Evolutionary conservation across 2,329 filamentous ascomycete species (phyloP).

Genomic region (Volutella citrinella): DNA sequence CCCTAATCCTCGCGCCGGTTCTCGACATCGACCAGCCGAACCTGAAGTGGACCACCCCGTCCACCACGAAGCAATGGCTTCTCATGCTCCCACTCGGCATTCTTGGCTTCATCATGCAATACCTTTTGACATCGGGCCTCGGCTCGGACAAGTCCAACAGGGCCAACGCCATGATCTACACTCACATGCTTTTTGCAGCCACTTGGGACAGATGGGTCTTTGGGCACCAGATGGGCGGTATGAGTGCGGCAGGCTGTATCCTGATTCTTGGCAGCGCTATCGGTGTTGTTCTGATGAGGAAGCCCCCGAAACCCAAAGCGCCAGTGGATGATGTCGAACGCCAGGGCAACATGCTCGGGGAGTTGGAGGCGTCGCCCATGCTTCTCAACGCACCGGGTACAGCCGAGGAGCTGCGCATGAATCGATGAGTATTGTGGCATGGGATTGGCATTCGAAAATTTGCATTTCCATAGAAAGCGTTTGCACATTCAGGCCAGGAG

Average conservation of each 20-base stretch:
- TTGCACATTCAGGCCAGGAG: no score
- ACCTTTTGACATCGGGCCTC: constrained; percentile 75
- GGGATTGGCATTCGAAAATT: no score
- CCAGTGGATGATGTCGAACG: constrained; percentile 33
- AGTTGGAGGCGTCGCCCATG: constrained; percentile 40
- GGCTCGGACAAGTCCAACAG: constrained; percentile 64
- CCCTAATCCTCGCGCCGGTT: constrained; percentile 52
- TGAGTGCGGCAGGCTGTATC: constrained; percentile 49
- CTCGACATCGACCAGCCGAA: constrained; percentile 44
- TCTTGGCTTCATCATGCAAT: constrained; percentile 82
- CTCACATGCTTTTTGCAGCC: constrained; percentile 55
- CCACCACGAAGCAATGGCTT: constrained; percentile 55
- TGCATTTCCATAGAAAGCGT: no score
- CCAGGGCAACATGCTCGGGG: constrained; percentile 26
- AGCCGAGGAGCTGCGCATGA: constrained; percentile 17
- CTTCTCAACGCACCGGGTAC: constrained; percentile 30
- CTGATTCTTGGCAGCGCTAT: constrained; percentile 53
- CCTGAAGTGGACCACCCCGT: constrained; percentile 41
- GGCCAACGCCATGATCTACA: constrained; percentile 57
- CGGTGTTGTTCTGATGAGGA: constrained; percentile 46
- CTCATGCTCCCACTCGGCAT: constrained; percentile 66
- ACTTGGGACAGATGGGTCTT: constrained; percentile 52
- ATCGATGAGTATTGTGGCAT: no score
- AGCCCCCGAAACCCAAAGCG: constrained; percentile 25
- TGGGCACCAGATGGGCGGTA: constrained; percentile 46